A percentile compares a stretch with the other conserved stretches of the same genome.
phyloP scores from a whole-genome alignment of 306 rosid species.

The Spatholobus suberectus region DNA sequence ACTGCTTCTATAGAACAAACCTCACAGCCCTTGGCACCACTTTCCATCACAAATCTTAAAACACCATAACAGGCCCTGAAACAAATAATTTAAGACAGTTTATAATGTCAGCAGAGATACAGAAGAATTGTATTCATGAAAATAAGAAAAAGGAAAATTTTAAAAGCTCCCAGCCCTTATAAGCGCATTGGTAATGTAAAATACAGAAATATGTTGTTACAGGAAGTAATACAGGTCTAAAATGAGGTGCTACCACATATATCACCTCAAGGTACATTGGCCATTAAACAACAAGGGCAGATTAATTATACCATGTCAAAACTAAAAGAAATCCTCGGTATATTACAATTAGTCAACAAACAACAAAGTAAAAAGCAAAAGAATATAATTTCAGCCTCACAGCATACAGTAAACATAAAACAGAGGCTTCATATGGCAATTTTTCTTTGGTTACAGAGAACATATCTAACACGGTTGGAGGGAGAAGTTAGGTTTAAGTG shows the following conservation, averaged over 20 bases:
- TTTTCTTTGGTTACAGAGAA: neutral
- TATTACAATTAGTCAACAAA: neutral
- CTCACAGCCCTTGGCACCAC: constrained; percentile 21
- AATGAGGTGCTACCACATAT: neutral
- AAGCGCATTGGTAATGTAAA: neutral
- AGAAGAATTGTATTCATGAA: no score
- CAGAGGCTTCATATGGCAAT: neutral
- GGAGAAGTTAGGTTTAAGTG: no score
- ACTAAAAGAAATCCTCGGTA: neutral
- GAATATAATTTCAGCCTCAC: neutral
- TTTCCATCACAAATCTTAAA: constrained; percentile 28
- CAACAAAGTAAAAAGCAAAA: neutral
- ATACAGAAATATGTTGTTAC: neutral
- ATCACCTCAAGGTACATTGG: neutral
- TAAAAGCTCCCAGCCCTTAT: neutral
- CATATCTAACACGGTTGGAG: no score
- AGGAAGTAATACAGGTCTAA: neutral
- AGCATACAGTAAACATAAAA: neutral
- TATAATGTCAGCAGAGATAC: neutral
- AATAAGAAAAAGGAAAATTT: neutral
- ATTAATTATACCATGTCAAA: neutral
- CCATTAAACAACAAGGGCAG: neutral
- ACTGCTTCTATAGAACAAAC: neutral
- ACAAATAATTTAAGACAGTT: neutral
- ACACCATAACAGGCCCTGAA: constrained; percentile 27